These are phyloP conservation scores for Colletotrichum theobromicola DNA, from an alignment of 2,329 filamentous ascomycete genomes.

Conservation along the genomic window DNA sequence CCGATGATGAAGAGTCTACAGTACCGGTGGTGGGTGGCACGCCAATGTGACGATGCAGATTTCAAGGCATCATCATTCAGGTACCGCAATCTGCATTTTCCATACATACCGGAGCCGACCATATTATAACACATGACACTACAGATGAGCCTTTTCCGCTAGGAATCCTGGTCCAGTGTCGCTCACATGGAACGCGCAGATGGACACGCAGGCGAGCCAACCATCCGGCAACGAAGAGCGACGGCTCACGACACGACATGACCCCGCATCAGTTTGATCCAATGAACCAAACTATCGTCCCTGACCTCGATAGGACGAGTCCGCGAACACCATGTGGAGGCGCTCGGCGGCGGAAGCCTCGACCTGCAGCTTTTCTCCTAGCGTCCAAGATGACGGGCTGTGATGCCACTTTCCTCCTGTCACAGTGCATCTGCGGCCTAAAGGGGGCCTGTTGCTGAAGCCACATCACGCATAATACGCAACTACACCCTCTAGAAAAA, in stretches of 20 bases:
- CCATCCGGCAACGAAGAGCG: neutral
- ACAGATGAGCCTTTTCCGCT: neutral
- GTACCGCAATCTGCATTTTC: neutral
- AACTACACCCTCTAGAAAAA: neutral
- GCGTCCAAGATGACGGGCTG: neutral
- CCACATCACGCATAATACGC: neutral
- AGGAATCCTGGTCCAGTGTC: too few species aligned
- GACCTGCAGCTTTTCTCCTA: constrained; percentile 14
- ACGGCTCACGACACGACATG: neutral
- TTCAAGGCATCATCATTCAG: neutral
- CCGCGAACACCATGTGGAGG: neutral
- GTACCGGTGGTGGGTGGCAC: neutral
- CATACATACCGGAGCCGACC: too few species aligned
- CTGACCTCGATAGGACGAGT: neutral
- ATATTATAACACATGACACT: neutral
- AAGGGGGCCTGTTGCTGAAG: neutral
- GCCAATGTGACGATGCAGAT: neutral
- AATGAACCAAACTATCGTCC: neutral
- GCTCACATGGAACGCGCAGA: neutral
- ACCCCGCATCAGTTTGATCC: neutral
- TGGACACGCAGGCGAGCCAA: neutral
- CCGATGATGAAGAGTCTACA: neutral
- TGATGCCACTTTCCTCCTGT: neutral
- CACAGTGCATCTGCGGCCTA: neutral
- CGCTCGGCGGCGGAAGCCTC: neutral